Evolutionary conservation across 768 basidiomycete genomes (phyloP), one percentile per base, ranked within the genome.

Genomic region (Lactarius trivialis): DNA sequence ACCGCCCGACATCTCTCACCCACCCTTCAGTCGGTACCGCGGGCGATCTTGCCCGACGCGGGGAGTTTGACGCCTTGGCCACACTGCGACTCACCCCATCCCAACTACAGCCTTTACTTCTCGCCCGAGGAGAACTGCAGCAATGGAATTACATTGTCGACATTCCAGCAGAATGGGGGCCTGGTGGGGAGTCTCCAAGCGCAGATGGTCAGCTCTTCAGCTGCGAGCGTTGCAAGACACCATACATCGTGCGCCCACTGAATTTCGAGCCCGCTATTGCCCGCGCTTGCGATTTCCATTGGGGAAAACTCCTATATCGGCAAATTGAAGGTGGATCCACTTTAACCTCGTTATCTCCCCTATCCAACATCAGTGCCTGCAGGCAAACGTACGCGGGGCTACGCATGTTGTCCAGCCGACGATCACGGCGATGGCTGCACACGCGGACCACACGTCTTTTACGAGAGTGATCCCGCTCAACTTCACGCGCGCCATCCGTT

Each of bases 371-470:
- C n/a, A 33, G 32, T 33, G 28, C 28, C 2, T 56, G 3, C 73
- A 90, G 89, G 87, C 45, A 83, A 93, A 71, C 85, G 80, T 68
- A 75, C 82, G 49, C 82, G 89, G 34, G 71, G 85, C 33, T 91
- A 85, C 68, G 83, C 79, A n/a, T 97, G 93, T 70, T 97, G 93
- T 70, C 85, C 80, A 15, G 79, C 81, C 17, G 75, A 76, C 11
- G 79, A 85, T 28, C 77, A 79, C 37, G 81, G 81, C 61, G 63
- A 64, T 15, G 91, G 90, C 0, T 97, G 93, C 69, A 77, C 83
- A 12, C 79, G 78, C 55, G 93, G 94, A 1, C 84, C 85, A 3
- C 97, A 99, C 71, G 92, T 98, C 19, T 98, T 98, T 71, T 89
- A 88, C 68, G 94, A 98, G 72, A 79, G 79, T 0, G 79, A 84